Evolutionary conservation across 176 grass and related monocot genomes (phyloP), one percentile per base, ranked within the genome.

Genomic region (Raddia distichophylla): DNA sequence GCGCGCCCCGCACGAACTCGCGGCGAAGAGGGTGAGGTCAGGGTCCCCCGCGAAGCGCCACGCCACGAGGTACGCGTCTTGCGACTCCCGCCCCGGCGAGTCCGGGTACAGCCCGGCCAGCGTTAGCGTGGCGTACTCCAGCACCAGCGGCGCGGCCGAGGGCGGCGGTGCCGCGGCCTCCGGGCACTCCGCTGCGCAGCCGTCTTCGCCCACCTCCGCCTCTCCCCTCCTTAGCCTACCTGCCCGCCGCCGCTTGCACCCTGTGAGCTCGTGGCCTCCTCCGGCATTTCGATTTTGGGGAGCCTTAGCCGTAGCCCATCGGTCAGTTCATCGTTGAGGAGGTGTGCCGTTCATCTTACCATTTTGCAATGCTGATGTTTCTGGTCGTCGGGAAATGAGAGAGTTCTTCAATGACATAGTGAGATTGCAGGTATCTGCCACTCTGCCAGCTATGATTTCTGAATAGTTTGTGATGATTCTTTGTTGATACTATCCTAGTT

Each of bases 371-470:
- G 80, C 64, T 81, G 87, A 99, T 90, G 78, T 99, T 82, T 80
- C 93, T 57, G 97, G 97, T 50, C 90, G 54, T 46, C 87, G 79
- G 45, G 70, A 81, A 72, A 88, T 99, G 75, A 99, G 93, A 80
- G 85, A 91, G 5, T 92, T 93, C 74, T 99, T 99, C 82, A 76
- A 78, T 49, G 91, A 80, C 58, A 88, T 99, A 75, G 89, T 99
- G 72, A 91, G 76, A 86, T 82, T 99, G 68, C 97, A 99, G 85
- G 97, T 93, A 88, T 62, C 13, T 65, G 20, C 1, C 58, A 34
- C 16, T 50, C 42, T 77, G 7, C 14, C 2, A 13, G 11, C 74
- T 16, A 35, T 82, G 10, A 9, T 58, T 71, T 67, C 45, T 60
- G 4, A 70, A 67, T 60, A 60, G 3, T 73, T 53, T 67, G 8